Conservation (phyloP, 345 rosid species). For the Dipteronia dyeriana region DNA sequence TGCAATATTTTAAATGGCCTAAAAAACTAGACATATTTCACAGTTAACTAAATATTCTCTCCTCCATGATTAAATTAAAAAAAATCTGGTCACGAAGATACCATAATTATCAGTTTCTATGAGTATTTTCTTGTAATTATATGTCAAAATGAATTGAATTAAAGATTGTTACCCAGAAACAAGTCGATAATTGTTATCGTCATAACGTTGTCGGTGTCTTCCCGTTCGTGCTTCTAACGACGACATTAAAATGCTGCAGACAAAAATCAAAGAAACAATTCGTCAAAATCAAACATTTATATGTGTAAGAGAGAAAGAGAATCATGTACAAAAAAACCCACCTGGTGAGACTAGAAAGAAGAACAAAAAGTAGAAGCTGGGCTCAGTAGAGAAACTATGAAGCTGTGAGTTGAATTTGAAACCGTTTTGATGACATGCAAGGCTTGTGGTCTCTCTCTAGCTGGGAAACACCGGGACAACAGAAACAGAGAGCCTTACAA, state of each 20-base stretch:
- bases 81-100: neutral
- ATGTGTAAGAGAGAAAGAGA: neutral
- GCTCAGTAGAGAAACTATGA: neutral
- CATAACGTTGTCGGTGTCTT: slow-evolving; percentile 73
- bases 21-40: neutral
- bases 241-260: slow-evolving; percentile 34
- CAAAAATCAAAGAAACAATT: neutral
- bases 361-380: neutral
- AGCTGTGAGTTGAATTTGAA: neutral
- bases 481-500: neutral
- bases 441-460: neutral
- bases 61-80: neutral
- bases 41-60: neutral
- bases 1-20: neutral
- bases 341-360: neutral
- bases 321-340: neutral
- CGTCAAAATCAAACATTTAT: neutral
- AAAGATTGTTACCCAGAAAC: slow-evolving; percentile 60
- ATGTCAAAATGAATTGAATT: neutral
- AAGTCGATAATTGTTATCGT: slow-evolving; percentile 64
- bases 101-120: neutral
- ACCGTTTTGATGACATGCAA: neutral
- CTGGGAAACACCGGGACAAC: neutral
- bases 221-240: slow-evolving; percentile 56
- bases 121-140: neutral